These are phyloP conservation scores for Lithospermum erythrorhizon DNA, from an alignment of 257 asterid species.

Conservation along the genomic window DNA sequence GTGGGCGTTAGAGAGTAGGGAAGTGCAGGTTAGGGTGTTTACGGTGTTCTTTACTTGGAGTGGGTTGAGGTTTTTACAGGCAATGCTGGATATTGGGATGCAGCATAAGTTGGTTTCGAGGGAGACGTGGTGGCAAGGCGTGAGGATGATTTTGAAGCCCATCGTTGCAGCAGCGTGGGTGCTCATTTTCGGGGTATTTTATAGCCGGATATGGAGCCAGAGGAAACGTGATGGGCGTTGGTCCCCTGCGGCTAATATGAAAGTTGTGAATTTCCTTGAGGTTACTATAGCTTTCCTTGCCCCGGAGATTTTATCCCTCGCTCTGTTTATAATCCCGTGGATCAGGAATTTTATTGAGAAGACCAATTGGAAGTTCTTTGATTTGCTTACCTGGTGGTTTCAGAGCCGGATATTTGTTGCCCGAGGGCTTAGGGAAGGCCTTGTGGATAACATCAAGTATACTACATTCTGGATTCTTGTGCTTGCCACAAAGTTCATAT, in stretches of 20 bases:
- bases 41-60: conserved; percentile 85
- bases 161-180: conserved; percentile 82
- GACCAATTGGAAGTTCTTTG: conserved; percentile 78
- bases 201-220: conserved; percentile 63
- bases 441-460: conserved; percentile 76
- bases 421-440: conserved; percentile 96
- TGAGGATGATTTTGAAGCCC: conserved; percentile 76
- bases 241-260: conserved; percentile 26
- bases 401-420: conserved; percentile 90
- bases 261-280: conserved; percentile 58
- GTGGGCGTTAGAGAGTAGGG: conserved; percentile 53
- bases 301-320: conserved; percentile 76
- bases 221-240: conserved; percentile 52
- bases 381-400: conserved; percentile 94
- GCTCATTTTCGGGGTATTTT: conserved; percentile 69
- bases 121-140: conserved; percentile 74
- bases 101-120: conserved; percentile 76
- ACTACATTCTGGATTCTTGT: conserved; percentile 76
- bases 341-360: conserved; percentile 81
- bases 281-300: conserved; percentile 58
- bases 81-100: conserved; percentile 76
- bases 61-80: conserved; percentile 76
- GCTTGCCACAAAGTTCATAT: conserved; percentile 70
- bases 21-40: conserved; percentile 77
- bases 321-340: conserved; percentile 80